Evolutionary conservation across 2,329 filamentous ascomycete species (phyloP).

Genomic region (Colletotrichum cuscutae): DNA sequence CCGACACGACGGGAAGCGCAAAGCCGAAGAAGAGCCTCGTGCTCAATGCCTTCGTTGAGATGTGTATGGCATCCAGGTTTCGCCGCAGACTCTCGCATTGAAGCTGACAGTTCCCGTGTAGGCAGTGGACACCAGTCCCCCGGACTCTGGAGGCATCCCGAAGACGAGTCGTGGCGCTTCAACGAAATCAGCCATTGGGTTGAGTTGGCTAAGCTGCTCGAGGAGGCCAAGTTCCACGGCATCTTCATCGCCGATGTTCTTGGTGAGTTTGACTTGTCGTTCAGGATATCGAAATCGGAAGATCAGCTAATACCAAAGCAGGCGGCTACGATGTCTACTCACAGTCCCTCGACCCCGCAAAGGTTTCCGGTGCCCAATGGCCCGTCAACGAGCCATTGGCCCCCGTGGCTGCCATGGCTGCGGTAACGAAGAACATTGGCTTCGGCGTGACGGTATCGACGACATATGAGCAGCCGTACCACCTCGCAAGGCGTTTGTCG

Average conservation of each 20-base stretch:
- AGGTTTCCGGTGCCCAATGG: constrained; percentile 74
- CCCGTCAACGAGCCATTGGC: constrained; percentile 76
- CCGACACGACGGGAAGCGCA: constrained; percentile 12
- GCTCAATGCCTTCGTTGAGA: constrained; percentile 56
- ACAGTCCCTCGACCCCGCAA: constrained; percentile 67
- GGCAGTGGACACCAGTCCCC: constrained; percentile 59
- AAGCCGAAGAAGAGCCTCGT: constrained; percentile 51
- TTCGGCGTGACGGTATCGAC: constrained; percentile 78
- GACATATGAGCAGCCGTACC: constrained; percentile 78
- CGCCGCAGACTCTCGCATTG: not conserved
- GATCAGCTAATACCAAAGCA: not conserved
- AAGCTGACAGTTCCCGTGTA: constrained; percentile 24
- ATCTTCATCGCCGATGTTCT: constrained; percentile 76
- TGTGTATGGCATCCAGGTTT: constrained; percentile 42
- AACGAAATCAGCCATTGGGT: constrained; percentile 71
- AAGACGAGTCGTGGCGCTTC: constrained; percentile 71
- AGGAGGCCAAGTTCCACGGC: constrained; percentile 71
- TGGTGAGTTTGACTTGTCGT: constrained; percentile 43
- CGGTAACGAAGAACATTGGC: constrained; percentile 72
- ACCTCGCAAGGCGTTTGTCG: constrained; percentile 71
- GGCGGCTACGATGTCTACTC: constrained; percentile 79
- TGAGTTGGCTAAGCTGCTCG: constrained; percentile 67
- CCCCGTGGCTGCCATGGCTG: constrained; percentile 75
- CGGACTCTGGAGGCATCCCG: constrained; percentile 68
- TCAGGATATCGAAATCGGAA: not conserved